Base-by-base conservation (phyloP, 768 basidiomycete genomes). In the Macrolepiota dolichaula region DNA sequence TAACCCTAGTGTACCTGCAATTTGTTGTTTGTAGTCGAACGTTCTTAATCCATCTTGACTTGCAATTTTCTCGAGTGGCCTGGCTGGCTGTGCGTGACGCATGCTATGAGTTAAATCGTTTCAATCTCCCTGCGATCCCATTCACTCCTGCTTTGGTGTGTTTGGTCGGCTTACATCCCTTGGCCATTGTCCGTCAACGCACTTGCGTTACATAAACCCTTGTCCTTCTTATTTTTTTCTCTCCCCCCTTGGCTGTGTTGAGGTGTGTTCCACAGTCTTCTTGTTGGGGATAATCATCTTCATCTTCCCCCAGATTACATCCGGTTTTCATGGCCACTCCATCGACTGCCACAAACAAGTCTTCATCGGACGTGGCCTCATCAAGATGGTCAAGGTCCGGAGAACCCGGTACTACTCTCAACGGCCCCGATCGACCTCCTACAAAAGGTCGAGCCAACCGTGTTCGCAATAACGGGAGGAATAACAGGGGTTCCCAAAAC, bases 321-420 rank as follows among this genome's bases (percentile, higher is more conserved):
- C 32, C 10, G 36, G n/a, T 36, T 40, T 29, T 5, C 24, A 85
- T 85, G 82, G 73, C 81, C 58, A 69, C 80, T n/a, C 70, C 79
- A 62, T 65, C 78, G 55, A 71, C 68, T 59, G 50, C 72, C 51
- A 62, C 75, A 53, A 58, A 68, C 62, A 71, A 77, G 61, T 73
- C 74, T 49, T 47, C 42, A 12, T 51, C 35, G 19, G 57, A 58
- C 37, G 7, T n/a, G 12, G 9, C 36, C 5, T 15, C 68, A 36
- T 71, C 75, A 57, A 77, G 80, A 62, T 83, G 84, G 83, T 71
- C 67, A 46, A 75, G 74, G 52, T 66, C 72, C n/a, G 76, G 74
- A 52, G 85, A 84, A 50, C 74, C 78, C 53, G 81, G 78, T 6
- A 74, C 79, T 36, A 76, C 81, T 36, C 82, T 82, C 64, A 78